These are phyloP conservation scores for Aspergillus arachidicola DNA, from an alignment of 2,329 filamentous ascomycete species.

Conservation along the genomic window DNA sequence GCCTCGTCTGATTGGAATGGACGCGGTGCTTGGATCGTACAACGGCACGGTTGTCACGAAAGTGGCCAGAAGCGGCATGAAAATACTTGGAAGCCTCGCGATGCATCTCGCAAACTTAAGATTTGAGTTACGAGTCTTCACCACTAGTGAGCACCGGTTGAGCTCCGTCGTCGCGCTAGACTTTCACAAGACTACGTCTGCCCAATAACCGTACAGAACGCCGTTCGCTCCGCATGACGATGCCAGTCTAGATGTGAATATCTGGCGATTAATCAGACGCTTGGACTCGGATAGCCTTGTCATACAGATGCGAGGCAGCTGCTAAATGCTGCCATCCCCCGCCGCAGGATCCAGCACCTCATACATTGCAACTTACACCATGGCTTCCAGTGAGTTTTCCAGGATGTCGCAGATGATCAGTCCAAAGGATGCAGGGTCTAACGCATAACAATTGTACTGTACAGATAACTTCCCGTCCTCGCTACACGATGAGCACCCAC, in stretches of 20 bases:
- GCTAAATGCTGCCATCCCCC: not conserved
- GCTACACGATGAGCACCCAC: slow-evolving; percentile 15
- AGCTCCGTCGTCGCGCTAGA: not conserved
- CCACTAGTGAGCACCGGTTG: not conserved
- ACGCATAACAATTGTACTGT: not conserved
- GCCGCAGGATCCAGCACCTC: not conserved
- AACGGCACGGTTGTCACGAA: not conserved
- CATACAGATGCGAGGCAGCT: not conserved
- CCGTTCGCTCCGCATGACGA: not conserved
- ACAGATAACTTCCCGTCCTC: not conserved
- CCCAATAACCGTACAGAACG: not conserved
- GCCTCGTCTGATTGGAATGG: not conserved
- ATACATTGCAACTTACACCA: not conserved
- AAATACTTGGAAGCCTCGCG: not conserved
- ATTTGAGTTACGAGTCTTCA: not conserved
- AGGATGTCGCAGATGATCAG: not conserved
- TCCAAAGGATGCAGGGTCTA: not conserved
- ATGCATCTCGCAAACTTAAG: not conserved
- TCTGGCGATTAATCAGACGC: not conserved
- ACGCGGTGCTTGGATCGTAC: not conserved
- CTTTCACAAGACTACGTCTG: not conserved
- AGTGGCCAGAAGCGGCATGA: not conserved
- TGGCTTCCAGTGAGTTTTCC: not conserved
- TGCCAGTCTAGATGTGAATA: not conserved
- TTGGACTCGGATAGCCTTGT: not conserved